Evolutionary conservation across 345 rosid species (phyloP).

Genomic region (Ceriops decandra): DNA sequence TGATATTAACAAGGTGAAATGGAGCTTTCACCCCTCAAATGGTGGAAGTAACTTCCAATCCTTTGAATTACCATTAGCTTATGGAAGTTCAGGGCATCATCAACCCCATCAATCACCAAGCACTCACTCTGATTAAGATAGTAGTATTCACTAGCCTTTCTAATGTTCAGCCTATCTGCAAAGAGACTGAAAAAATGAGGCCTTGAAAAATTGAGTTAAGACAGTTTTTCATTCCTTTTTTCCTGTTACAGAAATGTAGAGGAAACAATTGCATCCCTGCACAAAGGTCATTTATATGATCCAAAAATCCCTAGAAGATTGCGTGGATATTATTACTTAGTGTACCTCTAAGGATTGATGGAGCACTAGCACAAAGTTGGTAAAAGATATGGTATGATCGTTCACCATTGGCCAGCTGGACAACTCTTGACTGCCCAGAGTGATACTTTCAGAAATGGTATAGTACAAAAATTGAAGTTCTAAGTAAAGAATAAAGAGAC

Average conservation of each 20-base stretch:
- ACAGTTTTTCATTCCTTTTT: not conserved
- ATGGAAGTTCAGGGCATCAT: constrained; percentile 68
- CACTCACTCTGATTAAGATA: constrained; percentile 89
- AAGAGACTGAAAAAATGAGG: constrained; percentile 3
- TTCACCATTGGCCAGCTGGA: constrained; percentile 81
- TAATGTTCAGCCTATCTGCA: constrained; percentile 79
- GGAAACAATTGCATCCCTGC: not conserved
- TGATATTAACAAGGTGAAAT: not conserved
- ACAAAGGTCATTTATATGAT: constrained; percentile 2
- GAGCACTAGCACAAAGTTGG: constrained; percentile 94
- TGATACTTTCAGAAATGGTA: constrained; percentile 31
- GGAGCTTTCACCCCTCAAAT: constrained; percentile 5
- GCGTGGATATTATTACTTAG: constrained; percentile 6
- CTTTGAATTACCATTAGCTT: constrained; percentile 58
- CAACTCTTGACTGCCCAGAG: constrained; percentile 86
- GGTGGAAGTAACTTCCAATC: constrained; percentile 2
- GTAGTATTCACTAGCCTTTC: constrained; percentile 66
- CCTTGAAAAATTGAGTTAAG: not conserved
- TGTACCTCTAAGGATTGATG: constrained; percentile 74
- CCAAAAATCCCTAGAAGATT: constrained; percentile 10
- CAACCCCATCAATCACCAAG: constrained; percentile 63
- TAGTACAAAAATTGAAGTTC: constrained; percentile 14
- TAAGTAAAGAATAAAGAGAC: constrained; percentile 18
- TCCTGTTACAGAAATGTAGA: not conserved
- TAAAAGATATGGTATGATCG: constrained; percentile 89